These are phyloP conservation scores for Heterobasidion irregulare DNA, from an alignment of 1,284 basidiomycete genomes.

Conservation along the genomic window DNA sequence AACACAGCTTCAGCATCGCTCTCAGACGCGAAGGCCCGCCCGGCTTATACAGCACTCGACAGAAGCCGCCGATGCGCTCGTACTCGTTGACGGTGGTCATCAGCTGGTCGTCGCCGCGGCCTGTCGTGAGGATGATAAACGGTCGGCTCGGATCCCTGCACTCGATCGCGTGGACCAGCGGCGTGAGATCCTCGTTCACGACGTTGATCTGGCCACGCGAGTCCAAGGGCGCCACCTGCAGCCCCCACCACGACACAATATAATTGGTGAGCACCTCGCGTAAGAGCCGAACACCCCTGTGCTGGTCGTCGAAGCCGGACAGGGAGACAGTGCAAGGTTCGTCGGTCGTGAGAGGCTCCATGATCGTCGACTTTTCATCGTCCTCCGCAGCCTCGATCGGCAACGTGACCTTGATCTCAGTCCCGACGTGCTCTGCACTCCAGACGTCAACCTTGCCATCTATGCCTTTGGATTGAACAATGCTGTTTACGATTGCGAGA, in stretches of 20 bases:
- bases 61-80: constrained; percentile 80
- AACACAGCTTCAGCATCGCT: constrained; percentile 59
- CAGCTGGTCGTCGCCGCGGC: constrained; percentile 56
- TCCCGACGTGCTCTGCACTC: constrained; percentile 86
- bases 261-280: constrained; percentile 59
- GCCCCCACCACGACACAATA: constrained; percentile 72
- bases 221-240: constrained; percentile 41
- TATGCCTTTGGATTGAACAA: constrained; percentile 80
- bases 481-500: constrained; percentile 94
- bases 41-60: constrained; percentile 84
- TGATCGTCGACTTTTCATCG: constrained; percentile 26
- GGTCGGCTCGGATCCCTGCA: constrained; percentile 51
- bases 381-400: constrained; percentile 58
- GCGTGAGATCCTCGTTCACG: constrained; percentile 71
- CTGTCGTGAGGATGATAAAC: constrained; percentile 68
- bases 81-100: constrained; percentile 61
- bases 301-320: constrained; percentile 62
- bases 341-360: constrained; percentile 40
- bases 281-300: constrained; percentile 66
- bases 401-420: constrained; percentile 87
- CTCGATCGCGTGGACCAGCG: constrained; percentile 50
- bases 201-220: constrained; percentile 66
- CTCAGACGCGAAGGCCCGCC: constrained; percentile 76
- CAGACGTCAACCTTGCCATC: constrained; percentile 85
- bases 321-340: constrained; percentile 51